Conservation (phyloP, 257 asterid species). For the Penstemon newberryi region DNA sequence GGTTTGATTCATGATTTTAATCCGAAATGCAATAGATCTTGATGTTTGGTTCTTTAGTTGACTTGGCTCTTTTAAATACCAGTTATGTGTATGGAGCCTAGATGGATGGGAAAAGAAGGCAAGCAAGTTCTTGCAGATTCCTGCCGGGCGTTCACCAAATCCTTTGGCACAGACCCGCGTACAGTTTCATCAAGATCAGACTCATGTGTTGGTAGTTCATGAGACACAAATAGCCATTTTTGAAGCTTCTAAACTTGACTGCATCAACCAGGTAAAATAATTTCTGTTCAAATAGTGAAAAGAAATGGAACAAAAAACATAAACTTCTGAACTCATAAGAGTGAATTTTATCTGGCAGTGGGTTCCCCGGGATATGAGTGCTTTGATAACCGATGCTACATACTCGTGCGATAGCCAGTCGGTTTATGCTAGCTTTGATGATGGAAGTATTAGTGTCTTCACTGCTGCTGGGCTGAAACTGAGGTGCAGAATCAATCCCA, state of each 20-base stretch:
- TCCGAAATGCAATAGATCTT: background rate
- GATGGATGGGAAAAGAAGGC: conserved; percentile 66
- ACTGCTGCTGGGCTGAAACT: conserved; percentile 43
- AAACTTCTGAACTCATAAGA: conserved; percentile 7
- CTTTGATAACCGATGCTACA: conserved; percentile 61
- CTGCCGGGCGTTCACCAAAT: conserved; percentile 40
- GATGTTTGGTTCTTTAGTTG: conserved; percentile 15
- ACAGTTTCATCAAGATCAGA: conserved; percentile 67
- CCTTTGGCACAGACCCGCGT: conserved; percentile 55
- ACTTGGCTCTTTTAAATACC: conserved; percentile 26
- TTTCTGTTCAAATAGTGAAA: background rate
- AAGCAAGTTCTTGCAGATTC: conserved; percentile 42
- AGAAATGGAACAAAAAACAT: background rate
- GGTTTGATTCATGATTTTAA: conserved; percentile 34
- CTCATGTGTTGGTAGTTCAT: conserved; percentile 59
- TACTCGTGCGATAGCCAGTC: conserved; percentile 67
- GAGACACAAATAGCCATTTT: conserved; percentile 57
- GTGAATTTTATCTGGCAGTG: conserved; percentile 45
- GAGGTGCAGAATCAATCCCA: conserved; percentile 52
- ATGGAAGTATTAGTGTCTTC: conserved; percentile 52
- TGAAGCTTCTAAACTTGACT: conserved; percentile 55
- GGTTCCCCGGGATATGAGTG: conserved; percentile 41
- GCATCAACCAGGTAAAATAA: conserved; percentile 52
- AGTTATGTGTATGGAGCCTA: conserved; percentile 63
- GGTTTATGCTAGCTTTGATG: conserved; percentile 49